phyloP scores from a whole-genome alignment of 352 stramenopile species.

The Phytopythium helicoides region DNA sequence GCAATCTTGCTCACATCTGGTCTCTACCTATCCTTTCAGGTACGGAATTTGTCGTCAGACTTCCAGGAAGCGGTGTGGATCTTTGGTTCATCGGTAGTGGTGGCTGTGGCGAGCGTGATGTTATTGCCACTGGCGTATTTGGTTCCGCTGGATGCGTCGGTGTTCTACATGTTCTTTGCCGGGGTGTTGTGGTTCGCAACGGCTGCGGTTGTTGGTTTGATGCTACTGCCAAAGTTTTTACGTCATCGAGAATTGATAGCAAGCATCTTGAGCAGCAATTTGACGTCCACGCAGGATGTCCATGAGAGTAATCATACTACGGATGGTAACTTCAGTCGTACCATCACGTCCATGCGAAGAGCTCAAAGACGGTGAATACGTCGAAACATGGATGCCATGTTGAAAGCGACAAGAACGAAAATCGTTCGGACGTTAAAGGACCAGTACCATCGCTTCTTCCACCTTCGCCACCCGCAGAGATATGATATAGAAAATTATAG shows the following conservation, averaged over 20 bases:
- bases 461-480: too few species aligned
- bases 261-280: too few species aligned
- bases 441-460: too few species aligned
- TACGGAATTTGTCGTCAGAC: slow-evolving; percentile 26
- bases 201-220: slow-evolving; percentile 6
- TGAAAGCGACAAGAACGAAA: too few species aligned
- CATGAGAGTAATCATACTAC: too few species aligned
- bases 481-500: too few species aligned
- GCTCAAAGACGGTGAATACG: too few species aligned
- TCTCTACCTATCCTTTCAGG: slow-evolving; percentile 23
- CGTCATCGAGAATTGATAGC: background rate
- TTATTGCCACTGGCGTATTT: slow-evolving; percentile 23
- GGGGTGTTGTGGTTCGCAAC: slow-evolving; percentile 5
- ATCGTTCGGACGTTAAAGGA: too few species aligned
- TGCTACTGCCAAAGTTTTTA: slow-evolving; percentile 11
- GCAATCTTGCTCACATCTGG: slow-evolving; percentile 14
- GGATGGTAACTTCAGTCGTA: too few species aligned
- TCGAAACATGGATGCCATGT: too few species aligned
- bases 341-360: too few species aligned
- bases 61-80: slow-evolving; percentile 35
- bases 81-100: slow-evolving; percentile 17
- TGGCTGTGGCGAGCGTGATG: slow-evolving; percentile 18
- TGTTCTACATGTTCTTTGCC: slow-evolving; percentile 13
- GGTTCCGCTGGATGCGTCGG: slow-evolving; percentile 11
- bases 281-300: too few species aligned